Conservation (phyloP, 345 rosid genomes). For the Brassica napus region DNA sequence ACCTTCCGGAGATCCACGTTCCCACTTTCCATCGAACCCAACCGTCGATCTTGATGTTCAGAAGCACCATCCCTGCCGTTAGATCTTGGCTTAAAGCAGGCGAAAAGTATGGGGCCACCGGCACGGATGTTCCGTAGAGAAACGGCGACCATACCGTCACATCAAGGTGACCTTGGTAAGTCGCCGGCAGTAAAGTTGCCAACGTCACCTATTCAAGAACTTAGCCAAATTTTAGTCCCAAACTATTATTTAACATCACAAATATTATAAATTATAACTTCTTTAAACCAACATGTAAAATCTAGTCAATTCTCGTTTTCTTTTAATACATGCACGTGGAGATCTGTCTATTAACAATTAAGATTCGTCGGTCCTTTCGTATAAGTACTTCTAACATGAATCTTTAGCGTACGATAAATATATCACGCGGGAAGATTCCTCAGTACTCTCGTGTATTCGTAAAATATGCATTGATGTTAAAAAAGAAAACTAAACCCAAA, state of each 20-base stretch:
- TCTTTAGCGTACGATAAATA: background rate
- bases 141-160: conserved; percentile 68
- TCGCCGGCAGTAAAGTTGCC: conserved; percentile 51
- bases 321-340: background rate
- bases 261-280: background rate
- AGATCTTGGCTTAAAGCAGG: conserved; percentile 53
- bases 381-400: background rate
- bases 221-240: background rate
- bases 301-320: background rate
- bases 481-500: background rate
- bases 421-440: background rate
- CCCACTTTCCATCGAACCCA: conserved; percentile 74
- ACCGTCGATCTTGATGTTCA: conserved; percentile 60
- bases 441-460: background rate
- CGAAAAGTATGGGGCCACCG: conserved; percentile 48
- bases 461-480: background rate
- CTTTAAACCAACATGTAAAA: background rate
- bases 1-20: conserved; percentile 66
- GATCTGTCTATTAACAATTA: background rate
- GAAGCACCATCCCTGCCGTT: conserved; percentile 53
- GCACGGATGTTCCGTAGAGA: conserved; percentile 52
- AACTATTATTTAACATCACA: background rate
- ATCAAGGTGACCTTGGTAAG: conserved; percentile 70
- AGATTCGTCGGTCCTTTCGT: background rate
- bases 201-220: conserved; percentile 44